These are phyloP conservation scores for Hyaloscypha hepaticicola DNA, from an alignment of 495 filamentous ascomycete genomes.

Conservation along the genomic window DNA sequence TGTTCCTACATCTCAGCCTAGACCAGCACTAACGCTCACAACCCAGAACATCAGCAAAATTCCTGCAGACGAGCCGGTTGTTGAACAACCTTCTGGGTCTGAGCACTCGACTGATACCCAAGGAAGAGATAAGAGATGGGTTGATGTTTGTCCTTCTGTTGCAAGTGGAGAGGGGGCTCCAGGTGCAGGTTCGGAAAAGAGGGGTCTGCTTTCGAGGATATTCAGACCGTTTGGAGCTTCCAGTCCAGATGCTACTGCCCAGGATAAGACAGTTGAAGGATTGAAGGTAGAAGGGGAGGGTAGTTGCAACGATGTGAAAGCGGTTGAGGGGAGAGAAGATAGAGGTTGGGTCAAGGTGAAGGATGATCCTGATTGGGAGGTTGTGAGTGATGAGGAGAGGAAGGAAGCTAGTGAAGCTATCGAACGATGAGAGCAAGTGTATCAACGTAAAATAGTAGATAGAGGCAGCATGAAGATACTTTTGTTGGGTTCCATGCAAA, in stretches of 20 bases:
- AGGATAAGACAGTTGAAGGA: neutral
- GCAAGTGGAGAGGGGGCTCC: neutral
- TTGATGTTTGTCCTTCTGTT: neutral
- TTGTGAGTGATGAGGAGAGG: conserved; percentile 22
- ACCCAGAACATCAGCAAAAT: neutral
- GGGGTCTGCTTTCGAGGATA: neutral
- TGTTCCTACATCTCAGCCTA: neutral
- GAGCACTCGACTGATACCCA: neutral
- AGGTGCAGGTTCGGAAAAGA: neutral
- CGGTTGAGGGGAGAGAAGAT: neutral
- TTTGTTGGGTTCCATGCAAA: too few relatives aligned
- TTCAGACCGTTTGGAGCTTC: neutral
- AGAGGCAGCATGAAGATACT: too few relatives aligned
- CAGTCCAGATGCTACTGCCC: neutral
- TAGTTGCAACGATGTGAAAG: neutral
- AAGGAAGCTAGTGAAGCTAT: conserved; percentile 7
- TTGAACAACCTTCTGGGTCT: neutral
- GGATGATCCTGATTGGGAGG: conserved; percentile 20
- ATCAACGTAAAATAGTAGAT: neutral
- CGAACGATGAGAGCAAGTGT: conserved; percentile 20
- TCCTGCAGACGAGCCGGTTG: neutral
- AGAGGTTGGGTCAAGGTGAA: neutral
- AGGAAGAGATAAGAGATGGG: neutral
- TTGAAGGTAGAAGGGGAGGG: neutral
- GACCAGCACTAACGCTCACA: neutral